These are phyloP conservation scores for Oxyria digyna DNA, from an alignment of 148 eudicot species.

Conservation along the genomic window DNA sequence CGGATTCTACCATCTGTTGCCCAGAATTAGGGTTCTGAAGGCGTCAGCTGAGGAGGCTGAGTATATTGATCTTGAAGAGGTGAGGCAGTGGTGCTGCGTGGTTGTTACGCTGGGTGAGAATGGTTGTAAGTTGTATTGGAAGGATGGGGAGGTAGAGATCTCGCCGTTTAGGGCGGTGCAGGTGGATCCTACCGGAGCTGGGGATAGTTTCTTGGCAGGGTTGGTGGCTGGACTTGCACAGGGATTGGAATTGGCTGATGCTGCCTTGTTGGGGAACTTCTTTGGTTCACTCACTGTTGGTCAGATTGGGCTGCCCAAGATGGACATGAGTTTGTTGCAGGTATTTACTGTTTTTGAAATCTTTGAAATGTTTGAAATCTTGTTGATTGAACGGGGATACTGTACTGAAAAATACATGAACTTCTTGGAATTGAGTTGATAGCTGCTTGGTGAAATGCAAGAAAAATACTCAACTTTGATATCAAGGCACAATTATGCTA, in stretches of 20 bases:
- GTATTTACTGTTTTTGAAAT: not conserved
- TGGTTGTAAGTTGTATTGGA: slow-evolving; percentile 72
- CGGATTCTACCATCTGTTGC: slow-evolving; percentile 35
- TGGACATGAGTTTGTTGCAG: slow-evolving; percentile 22
- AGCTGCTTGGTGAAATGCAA: not conserved
- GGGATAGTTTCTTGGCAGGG: slow-evolving; percentile 89
- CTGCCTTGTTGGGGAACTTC: slow-evolving; percentile 86
- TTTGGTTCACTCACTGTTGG: slow-evolving; percentile 78
- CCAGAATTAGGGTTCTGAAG: slow-evolving; percentile 56
- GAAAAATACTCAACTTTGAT: not conserved
- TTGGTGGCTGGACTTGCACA: slow-evolving; percentile 59
- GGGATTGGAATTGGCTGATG: slow-evolving; percentile 65
- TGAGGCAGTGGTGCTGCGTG: slow-evolving; percentile 60
- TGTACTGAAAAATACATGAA: not conserved
- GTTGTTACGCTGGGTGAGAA: slow-evolving; percentile 75
- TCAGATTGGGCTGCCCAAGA: slow-evolving; percentile 64
- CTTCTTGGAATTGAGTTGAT: not conserved
- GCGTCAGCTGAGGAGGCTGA: slow-evolving; percentile 79
- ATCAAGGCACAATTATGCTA: not conserved
- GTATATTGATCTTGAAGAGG: slow-evolving; percentile 64
- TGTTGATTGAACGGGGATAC: not conserved
- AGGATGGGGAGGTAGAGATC: slow-evolving; percentile 45
- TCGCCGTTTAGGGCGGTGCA: slow-evolving; percentile 55
- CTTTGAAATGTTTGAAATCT: not conserved
- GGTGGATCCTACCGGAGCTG: slow-evolving; percentile 96